A percentile compares a stretch with the other conserved stretches of the same genome.
phyloP scores from a whole-genome alignment of 2,329 filamentous ascomycete species.

The Juglanconis oblonga region DNA sequence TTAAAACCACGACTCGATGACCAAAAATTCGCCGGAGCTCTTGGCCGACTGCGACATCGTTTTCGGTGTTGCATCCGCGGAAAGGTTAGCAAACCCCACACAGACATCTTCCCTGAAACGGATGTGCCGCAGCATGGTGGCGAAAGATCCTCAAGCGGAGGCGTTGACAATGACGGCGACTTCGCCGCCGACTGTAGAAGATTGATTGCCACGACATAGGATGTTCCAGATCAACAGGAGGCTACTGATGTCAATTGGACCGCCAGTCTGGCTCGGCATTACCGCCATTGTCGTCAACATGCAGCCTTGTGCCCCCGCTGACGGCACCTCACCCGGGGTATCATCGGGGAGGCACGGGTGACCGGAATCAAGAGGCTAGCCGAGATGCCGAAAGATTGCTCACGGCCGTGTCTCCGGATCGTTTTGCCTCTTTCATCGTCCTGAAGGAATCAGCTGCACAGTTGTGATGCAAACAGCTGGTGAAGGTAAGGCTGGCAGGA shows the following conservation, averaged over 20 bases:
- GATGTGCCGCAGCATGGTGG: slow-evolving; percentile 1
- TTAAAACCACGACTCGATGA: slow-evolving; percentile 4
- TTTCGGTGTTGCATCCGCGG: slow-evolving; percentile 3
- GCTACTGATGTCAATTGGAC: not conserved
- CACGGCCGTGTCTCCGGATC: not conserved
- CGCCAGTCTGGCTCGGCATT: not conserved
- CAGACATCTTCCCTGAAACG: slow-evolving; percentile 2
- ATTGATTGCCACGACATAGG: not conserved
- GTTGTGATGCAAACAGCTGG: not conserved
- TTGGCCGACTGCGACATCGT: slow-evolving; percentile 7
- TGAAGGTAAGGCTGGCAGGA: slow-evolving; percentile 2
- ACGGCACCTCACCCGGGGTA: not conserved
- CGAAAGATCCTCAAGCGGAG: not conserved
- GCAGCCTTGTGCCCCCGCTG: not conserved
- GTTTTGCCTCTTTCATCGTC: not conserved
- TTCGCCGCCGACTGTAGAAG: not conserved
- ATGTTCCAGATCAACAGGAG: not conserved
- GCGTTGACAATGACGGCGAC: not conserved
- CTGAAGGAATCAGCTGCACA: not conserved
- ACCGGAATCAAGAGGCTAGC: slow-evolving; percentile 1
- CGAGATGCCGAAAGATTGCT: not conserved
- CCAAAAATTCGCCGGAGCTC: slow-evolving; percentile 2
- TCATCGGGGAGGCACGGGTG: not conserved
- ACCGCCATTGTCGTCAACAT: not conserved
- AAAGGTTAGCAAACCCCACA: not conserved